Percentiles rank a stretch among this genome's conserved stretches.
Conservation (phyloP, 345 rosid genomes). For the Limnanthes douglasii region DNA sequence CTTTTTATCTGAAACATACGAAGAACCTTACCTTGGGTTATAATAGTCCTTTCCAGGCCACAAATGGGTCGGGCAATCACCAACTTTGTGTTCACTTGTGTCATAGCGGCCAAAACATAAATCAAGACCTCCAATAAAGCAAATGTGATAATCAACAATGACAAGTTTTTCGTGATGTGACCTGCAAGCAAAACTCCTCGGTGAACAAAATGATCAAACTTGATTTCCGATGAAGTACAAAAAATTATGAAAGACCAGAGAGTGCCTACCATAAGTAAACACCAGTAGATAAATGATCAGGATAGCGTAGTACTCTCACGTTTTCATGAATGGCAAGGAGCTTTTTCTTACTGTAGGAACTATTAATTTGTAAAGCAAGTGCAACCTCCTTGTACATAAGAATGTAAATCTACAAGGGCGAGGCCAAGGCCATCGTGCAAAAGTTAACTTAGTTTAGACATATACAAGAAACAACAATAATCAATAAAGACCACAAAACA, state of each 20-base stretch:
- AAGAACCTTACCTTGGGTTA: conserved; percentile 58
- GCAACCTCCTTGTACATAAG: conserved; percentile 92
- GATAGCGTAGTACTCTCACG: conserved; percentile 74
- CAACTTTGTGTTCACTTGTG: conserved; percentile 55
- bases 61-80: conserved; percentile 46
- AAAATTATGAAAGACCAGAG: not conserved
- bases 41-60: conserved; percentile 99
- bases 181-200: conserved; percentile 37
- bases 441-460: not conserved
- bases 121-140: conserved; percentile 90
- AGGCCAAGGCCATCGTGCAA: not conserved
- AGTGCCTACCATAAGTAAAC: conserved; percentile 58
- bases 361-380: conserved; percentile 77
- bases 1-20: too few relatives aligned
- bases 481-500: conserved; percentile 1
- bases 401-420: conserved; percentile 52
- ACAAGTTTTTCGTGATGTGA: conserved; percentile 95
- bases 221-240: not conserved
- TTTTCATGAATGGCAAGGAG: conserved; percentile 74
- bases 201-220: not conserved
- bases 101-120: conserved; percentile 90
- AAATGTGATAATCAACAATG: conserved; percentile 60
- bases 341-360: conserved; percentile 65
- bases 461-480: not conserved
- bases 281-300: conserved; percentile 72